Percentiles rank a stretch among this genome's conserved stretches.
phyloP scores from a whole-genome alignment of 1,284 basidiomycete genomes.

The Golubevia sp. region DNA sequence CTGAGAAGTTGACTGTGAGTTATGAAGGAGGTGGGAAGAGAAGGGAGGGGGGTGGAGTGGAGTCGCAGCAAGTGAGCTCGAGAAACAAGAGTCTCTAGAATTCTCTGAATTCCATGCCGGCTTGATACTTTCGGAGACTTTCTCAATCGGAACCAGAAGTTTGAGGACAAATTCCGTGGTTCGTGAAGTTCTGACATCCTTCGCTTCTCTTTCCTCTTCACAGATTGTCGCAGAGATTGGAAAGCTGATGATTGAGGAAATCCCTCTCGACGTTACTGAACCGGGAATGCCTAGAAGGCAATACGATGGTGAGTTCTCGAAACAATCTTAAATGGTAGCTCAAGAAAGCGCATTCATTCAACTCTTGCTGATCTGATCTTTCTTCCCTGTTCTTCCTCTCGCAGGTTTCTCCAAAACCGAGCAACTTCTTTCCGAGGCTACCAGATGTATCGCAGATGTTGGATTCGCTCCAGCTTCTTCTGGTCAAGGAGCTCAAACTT shows the following conservation, averaged over 20 bases:
- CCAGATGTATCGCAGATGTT: constrained; percentile 39
- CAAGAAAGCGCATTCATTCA: too few relatives aligned
- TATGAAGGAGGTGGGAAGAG: neutral
- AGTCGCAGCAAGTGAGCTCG: too few relatives aligned
- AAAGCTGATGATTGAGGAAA: constrained; percentile 53
- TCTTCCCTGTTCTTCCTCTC: neutral
- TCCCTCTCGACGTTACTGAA: constrained; percentile 39
- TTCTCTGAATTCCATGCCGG: too few relatives aligned
- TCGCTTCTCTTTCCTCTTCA: constrained; percentile 1
- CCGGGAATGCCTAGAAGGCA: constrained; percentile 45
- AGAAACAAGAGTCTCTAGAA: too few relatives aligned
- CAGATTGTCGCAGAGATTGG: constrained; percentile 49
- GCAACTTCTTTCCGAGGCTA: constrained; percentile 39
- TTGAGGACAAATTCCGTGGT: too few relatives aligned
- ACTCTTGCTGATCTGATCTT: neutral
- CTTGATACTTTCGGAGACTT: too few relatives aligned
- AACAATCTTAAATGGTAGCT: too few relatives aligned
- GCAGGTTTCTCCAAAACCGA: constrained; percentile 37
- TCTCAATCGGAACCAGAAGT: too few relatives aligned
- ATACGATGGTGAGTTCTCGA: constrained; percentile 28
- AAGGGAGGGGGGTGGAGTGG: too few relatives aligned
- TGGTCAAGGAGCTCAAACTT: constrained; percentile 20
- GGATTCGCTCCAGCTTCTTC: constrained; percentile 30
- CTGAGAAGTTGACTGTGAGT: constrained; percentile 44
- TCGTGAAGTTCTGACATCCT: neutral